Base-by-base conservation (phyloP, 139 green algal species). In the Tetradesmus lagerheimii region DNA sequence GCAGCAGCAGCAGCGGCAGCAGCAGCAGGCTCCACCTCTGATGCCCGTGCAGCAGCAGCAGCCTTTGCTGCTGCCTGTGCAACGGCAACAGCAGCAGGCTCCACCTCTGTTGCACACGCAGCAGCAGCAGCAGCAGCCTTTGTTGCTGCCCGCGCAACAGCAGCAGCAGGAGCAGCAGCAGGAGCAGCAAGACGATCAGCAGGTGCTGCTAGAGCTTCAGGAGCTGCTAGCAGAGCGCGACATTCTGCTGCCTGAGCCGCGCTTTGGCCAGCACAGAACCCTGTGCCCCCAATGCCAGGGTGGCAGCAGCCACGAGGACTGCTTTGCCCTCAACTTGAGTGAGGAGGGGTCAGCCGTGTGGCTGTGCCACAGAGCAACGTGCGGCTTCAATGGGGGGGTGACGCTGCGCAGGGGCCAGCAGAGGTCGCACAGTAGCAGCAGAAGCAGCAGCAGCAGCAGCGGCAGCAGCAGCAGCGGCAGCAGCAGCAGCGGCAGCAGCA, bases 81-180 rank as follows among this genome's bases (percentile, higher is more conserved):
- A 76, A 47, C 53, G 25, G 47, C 18, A 18, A 47, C 53, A 35
- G 47, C 18, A 18, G 29, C 9, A 76, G 39, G 14, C 31, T 39
- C 45, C 41, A 14, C 35, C 18, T 20, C 37, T 85, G 78, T 38
- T 67, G 37, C 78, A 85, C 23, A 27, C n/a, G 31, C 29, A 79
- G 50, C 83, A 81, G 37, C 84, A 89, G 66, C 66, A 83, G 66
- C 64, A 82, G 25, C 84, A 71, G 45, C 81, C 43, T 15, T 41
- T 5, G 11, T 29, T 6, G 37, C 18, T 71, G 41, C 79, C 39
- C 5, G 29, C 41, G 38, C 79, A 85, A 9, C n/a, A 80, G 57
- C 84, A 82, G 66, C 84, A 71, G 84, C 64, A 82, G 66, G 45
- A 87, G 29, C 34, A 74, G 45, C 47, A 87, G 0, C 53, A 6